Base-by-base conservation (phyloP, 2,329 filamentous ascomycete species). In the Lecanosticta acicola region DNA sequence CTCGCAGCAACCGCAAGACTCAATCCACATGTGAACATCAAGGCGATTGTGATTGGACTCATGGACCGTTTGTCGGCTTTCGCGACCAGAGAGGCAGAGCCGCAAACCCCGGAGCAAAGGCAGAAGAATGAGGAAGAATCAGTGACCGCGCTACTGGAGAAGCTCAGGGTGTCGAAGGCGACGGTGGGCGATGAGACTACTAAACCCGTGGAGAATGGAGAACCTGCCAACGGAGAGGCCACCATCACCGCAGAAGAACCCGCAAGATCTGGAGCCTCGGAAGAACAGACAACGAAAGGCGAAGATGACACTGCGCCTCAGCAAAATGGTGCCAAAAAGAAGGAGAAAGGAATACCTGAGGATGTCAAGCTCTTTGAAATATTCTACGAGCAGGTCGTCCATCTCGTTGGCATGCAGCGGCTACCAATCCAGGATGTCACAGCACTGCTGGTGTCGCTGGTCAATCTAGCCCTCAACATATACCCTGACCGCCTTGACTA, bases 31-130 rank as follows among this genome's bases (percentile, higher is more conserved):
- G 93, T 98, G 60, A 95, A 98, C 58, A 83, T 98, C 70, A 98
- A 98, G 71, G 86, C 87, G 38, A 98, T 98, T 47, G 91, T 98
- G 8, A 96, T 97, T 63, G 93, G 91, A 19, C 75, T 98, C 49
- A 98, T 98, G 94, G 91, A 98, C 63, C 82, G 93, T 32, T 71
- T 98, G 21, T 96, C 93, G 4, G 84, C 89, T 45, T 98, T 95
- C 66, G 91, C 93, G n/a, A 85, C 93, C 59, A 79, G 90, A 46
- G 91, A 97, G 67, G 79, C 87, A 3, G 80, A 87, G 55, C 78
- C 79, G 18, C 83, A 86, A 45, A 76, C 79, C 16, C 74, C 78
- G 3, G 83, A 87, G 45, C 80, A 90, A 56, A 81, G 81, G 55
- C 81, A 82, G 52, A 84, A 87, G 66, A 74, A 80, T 20, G 93